Evolutionary conservation across 2,329 filamentous ascomycete species (phyloP).

Genomic region (Cercospora sp.): DNA sequence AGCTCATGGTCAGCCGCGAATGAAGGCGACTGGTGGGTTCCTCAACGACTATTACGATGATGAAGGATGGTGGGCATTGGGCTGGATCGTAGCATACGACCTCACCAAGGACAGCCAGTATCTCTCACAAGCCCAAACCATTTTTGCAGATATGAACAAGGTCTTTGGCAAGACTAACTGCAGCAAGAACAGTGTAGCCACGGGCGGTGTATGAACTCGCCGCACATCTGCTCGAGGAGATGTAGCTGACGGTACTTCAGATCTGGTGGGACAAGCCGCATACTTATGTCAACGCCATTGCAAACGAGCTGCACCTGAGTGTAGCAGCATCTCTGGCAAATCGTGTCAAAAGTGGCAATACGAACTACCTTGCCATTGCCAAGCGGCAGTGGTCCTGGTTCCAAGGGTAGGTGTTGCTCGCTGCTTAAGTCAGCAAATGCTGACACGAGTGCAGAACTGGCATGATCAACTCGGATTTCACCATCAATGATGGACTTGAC

Average conservation of each 20-base stretch:
- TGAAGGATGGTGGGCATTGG: conserved; percentile 56
- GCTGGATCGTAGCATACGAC: conserved; percentile 58
- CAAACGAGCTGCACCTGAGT: conserved; percentile 58
- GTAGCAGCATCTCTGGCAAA: conserved; percentile 58
- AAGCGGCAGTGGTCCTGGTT: conserved; percentile 56
- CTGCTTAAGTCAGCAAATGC: background rate
- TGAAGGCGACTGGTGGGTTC: conserved; percentile 16
- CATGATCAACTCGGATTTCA: conserved; percentile 52
- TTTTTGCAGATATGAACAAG: conserved; percentile 51
- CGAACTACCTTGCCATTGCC: conserved; percentile 50
- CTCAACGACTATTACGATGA: conserved; percentile 51
- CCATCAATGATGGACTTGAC: conserved; percentile 57
- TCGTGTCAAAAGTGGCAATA: conserved; percentile 42
- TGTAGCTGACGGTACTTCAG: conserved; percentile 31
- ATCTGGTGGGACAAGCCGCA: conserved; percentile 52
- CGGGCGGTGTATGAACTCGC: conserved; percentile 31
- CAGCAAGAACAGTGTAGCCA: conserved; percentile 20
- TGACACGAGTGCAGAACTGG: conserved; percentile 36
- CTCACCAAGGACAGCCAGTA: conserved; percentile 49
- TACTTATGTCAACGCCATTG: conserved; percentile 54
- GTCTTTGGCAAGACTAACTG: conserved; percentile 48
- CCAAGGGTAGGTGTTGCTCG: conserved; percentile 24
- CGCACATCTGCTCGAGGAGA: background rate
- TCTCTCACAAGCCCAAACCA: conserved; percentile 49
- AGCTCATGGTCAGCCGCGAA: conserved; percentile 7